phyloP scores from a whole-genome alignment of 2,329 filamentous ascomycete species.

The Truncatella angustata region DNA sequence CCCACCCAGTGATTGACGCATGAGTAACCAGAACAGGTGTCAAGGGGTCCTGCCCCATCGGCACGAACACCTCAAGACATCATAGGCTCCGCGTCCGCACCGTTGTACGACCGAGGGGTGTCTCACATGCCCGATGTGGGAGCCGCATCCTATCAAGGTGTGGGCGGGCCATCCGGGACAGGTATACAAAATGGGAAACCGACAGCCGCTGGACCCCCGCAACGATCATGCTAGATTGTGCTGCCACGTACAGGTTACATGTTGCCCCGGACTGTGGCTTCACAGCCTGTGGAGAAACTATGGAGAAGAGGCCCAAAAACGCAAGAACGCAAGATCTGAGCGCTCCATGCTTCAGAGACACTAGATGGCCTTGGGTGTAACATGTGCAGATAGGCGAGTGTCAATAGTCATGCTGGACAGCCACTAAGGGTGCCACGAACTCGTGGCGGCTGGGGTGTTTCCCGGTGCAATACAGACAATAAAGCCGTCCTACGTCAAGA shows the following conservation, averaged over 20 bases:
- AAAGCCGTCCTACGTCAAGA: background rate
- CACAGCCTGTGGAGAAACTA: no score
- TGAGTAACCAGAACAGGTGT: background rate
- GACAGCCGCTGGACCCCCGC: background rate
- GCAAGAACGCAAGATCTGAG: no score
- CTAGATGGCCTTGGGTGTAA: no score
- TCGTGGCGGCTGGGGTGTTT: background rate
- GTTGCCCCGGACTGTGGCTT: no score
- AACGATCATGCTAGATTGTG: background rate
- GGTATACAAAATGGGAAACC: slow-evolving; percentile 1
- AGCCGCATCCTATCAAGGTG: background rate
- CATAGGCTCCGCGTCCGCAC: background rate
- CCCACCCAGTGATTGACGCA: no score
- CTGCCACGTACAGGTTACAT: no score
- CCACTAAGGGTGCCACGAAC: no score
- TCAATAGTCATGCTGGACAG: no score
- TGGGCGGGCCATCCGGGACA: background rate
- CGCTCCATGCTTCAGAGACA: no score
- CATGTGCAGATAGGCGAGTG: no score
- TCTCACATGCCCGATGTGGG: slow-evolving; percentile 3
- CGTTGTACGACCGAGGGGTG: background rate
- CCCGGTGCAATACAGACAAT: slow-evolving; percentile 2
- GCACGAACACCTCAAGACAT: background rate
- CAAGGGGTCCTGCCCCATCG: background rate
- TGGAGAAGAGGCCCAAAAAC: background rate